Evolutionary conservation across 768 basidiomycete species (phyloP).

Genomic region (Clavaria fumosa): DNA sequence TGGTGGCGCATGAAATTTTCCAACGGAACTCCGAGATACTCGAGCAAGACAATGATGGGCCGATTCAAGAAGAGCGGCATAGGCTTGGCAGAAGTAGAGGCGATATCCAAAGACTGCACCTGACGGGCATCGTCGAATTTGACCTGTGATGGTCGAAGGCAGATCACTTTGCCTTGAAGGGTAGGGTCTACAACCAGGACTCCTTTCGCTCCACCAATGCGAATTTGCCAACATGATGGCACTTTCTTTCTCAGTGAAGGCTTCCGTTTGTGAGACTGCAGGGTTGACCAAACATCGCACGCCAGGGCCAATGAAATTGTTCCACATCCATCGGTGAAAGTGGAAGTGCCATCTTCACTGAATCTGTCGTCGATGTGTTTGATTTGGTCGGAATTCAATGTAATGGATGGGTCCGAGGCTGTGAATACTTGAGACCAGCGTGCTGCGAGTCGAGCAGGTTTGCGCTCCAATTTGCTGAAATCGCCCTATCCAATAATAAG

Average conservation of each 20-base stretch:
- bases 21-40: slow-evolving; percentile 24
- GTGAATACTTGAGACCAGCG: slow-evolving; percentile 41
- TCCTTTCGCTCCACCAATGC: slow-evolving; percentile 32
- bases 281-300: slow-evolving; percentile 20
- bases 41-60: slow-evolving; percentile 33
- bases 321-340: slow-evolving; percentile 40
- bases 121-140: slow-evolving; percentile 31
- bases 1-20: slow-evolving; percentile 25
- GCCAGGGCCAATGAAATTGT: slow-evolving; percentile 26
- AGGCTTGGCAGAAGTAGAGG: slow-evolving; percentile 29
- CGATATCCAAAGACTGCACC: slow-evolving; percentile 29
- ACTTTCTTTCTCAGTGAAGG: slow-evolving; percentile 8
- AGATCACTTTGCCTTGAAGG: slow-evolving; percentile 21
- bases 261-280: slow-evolving; percentile 17
- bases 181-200: slow-evolving; percentile 29
- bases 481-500: slow-evolving; percentile 24
- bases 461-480: slow-evolving; percentile 20
- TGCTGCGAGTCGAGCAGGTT: slow-evolving; percentile 36
- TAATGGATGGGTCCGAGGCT: slow-evolving; percentile 31
- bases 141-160: slow-evolving; percentile 28
- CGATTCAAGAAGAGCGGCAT: slow-evolving; percentile 30
- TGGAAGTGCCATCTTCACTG: no score
- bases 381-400: slow-evolving; percentile 23
- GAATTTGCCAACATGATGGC: slow-evolving; percentile 30
- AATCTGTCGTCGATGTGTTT: slow-evolving; percentile 15